Conservation (phyloP, 768 basidiomycete genomes). For the Hypholoma fasciculare region DNA sequence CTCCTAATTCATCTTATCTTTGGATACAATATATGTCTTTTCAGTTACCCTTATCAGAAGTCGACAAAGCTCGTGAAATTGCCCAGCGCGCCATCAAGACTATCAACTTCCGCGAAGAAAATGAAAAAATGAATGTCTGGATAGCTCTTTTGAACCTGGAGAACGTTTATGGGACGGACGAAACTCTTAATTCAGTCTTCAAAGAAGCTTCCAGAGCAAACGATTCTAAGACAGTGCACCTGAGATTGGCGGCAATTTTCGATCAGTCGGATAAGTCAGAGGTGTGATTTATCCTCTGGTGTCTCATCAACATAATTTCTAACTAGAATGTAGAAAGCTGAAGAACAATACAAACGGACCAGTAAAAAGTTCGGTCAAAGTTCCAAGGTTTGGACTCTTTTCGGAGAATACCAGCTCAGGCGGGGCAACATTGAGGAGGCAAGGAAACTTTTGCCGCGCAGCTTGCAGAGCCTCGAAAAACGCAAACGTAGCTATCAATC, state of each 20-base stretch:
- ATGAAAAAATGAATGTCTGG: conserved; percentile 96
- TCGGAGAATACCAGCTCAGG: conserved; percentile 80
- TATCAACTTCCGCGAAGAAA: conserved; percentile 95
- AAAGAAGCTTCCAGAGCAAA: conserved; percentile 89
- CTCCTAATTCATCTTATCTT: conserved; percentile 95
- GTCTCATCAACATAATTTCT: neutral
- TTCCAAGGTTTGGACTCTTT: conserved; percentile 92
- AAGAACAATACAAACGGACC: conserved; percentile 85
- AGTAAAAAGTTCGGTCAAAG: conserved; percentile 94
- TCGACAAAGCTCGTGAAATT: conserved; percentile 91
- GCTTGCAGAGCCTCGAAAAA: conserved; percentile 89
- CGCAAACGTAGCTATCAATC: conserved; percentile 73
- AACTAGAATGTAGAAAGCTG: conserved; percentile 66
- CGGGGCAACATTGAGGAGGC: conserved; percentile 76
- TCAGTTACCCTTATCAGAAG: conserved; percentile 93
- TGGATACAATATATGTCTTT: conserved; percentile 99
- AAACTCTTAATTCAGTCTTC: conserved; percentile 78
- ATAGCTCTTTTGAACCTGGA: conserved; percentile 95
- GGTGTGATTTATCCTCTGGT: conserved; percentile 38
- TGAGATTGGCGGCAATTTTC: conserved; percentile 82
- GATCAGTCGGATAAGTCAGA: conserved; percentile 82
- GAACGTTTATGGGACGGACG: conserved; percentile 87
- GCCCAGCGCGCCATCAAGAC: conserved; percentile 80
- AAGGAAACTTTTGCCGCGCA: conserved; percentile 81
- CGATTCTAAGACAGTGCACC: conserved; percentile 89